Evolutionary conservation across 352 stramenopile species (phyloP).

Genomic region (Phytophthora pseudosyringae): DNA sequence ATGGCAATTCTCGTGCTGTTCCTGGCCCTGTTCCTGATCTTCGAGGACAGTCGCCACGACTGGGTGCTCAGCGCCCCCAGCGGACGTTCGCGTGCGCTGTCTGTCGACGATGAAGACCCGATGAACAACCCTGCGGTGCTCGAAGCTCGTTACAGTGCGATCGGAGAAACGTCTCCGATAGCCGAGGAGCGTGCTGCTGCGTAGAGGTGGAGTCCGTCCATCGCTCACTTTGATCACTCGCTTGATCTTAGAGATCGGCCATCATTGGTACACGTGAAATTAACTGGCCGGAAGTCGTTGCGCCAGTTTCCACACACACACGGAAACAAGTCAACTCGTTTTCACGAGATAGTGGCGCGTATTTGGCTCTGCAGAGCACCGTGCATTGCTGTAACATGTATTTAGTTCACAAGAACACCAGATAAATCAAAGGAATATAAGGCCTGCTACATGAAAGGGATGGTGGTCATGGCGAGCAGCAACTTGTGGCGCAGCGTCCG

Average conservation of each 20-base stretch:
- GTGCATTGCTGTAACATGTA: slow-evolving; percentile 48
- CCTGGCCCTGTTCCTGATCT: slow-evolving; percentile 71
- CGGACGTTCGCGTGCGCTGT: slow-evolving; percentile 56
- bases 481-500: slow-evolving; percentile 65
- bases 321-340: slow-evolving; percentile 21
- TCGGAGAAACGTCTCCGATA: slow-evolving; percentile 24
- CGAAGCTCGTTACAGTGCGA: slow-evolving; percentile 39
- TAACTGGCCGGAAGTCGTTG: slow-evolving; percentile 22
- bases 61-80: slow-evolving; percentile 68
- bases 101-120: slow-evolving; percentile 68
- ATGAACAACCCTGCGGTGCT: slow-evolving; percentile 47
- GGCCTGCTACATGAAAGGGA: slow-evolving; percentile 29
- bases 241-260: slow-evolving; percentile 23
- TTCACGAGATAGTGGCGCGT: slow-evolving; percentile 10
- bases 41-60: slow-evolving; percentile 62
- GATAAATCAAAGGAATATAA: slow-evolving; percentile 35
- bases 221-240: slow-evolving; percentile 9
- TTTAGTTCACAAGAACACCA: slow-evolving; percentile 47
- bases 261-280: slow-evolving; percentile 21
- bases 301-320: slow-evolving; percentile 18
- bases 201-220: slow-evolving; percentile 5
- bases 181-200: slow-evolving; percentile 5
- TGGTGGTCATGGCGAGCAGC: slow-evolving; percentile 58
- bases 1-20: slow-evolving; percentile 74
- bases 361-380: slow-evolving; percentile 12